Conservation (phyloP, 768 basidiomycete genomes). For the Asterophora parasitica region DNA sequence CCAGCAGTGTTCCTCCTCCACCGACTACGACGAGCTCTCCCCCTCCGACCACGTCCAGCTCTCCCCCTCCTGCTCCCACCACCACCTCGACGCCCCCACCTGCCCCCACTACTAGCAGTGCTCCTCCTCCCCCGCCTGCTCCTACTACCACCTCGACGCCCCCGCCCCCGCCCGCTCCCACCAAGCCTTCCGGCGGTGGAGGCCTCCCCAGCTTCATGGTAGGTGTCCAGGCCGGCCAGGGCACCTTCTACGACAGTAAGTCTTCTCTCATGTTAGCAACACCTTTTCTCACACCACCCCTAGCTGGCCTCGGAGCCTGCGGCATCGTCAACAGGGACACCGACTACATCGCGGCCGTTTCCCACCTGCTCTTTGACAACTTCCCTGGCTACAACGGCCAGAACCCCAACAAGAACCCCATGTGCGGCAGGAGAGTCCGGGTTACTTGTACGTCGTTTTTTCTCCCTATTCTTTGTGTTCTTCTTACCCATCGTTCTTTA, state of each 20-base stretch:
- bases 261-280: too few species aligned
- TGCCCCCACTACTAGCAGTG: too few species aligned
- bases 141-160: too few species aligned
- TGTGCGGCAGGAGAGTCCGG: conserved; percentile 50
- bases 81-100: too few species aligned
- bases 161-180: conserved; percentile 12
- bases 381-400: conserved; percentile 55
- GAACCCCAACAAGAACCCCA: conserved; percentile 74
- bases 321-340: conserved; percentile 49
- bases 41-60: too few species aligned
- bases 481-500: conserved; percentile 22
- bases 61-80: too few species aligned
- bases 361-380: conserved; percentile 47
- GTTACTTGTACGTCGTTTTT: conserved; percentile 39
- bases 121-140: too few species aligned
- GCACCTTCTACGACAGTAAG: conserved; percentile 50
- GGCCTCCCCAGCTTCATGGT: conserved; percentile 40
- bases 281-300: conserved; percentile 3
- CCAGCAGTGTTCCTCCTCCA: too few species aligned
- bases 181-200: conserved; percentile 8
- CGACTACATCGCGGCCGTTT: conserved; percentile 57
- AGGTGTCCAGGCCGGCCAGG: conserved; percentile 51
- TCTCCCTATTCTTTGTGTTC: conserved; percentile 1
- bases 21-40: too few species aligned
- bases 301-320: conserved; percentile 62